Conservation (phyloP, 129 eudicot genomes). For the Dittrichia graveolens region DNA sequence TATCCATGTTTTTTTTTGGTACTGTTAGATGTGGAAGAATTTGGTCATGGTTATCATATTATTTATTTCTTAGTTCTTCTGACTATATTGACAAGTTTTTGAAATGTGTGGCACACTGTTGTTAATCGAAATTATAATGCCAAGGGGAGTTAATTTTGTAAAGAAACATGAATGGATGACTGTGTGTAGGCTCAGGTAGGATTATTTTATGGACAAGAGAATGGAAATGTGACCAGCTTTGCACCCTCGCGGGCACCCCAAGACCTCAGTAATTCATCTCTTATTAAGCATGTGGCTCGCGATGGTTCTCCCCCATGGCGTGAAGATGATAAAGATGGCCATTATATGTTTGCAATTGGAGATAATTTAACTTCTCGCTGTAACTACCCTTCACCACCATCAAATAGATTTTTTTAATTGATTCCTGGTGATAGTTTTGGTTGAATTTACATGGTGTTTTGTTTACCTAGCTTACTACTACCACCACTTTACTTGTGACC, state of each 20-base stretch:
- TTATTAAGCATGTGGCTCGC: constrained; percentile 71
- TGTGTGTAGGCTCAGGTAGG: constrained; percentile 99
- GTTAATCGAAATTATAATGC: background rate
- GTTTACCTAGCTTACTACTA: background rate
- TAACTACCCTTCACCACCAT: constrained; percentile 60
- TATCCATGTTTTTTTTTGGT: background rate
- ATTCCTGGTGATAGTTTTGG: background rate
- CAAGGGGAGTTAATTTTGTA: constrained; percentile 35
- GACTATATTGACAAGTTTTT: constrained; percentile 15
- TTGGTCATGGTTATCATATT: background rate
- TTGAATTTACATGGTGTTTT: background rate
- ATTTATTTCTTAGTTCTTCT: background rate
- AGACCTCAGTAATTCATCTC: constrained; percentile 55
- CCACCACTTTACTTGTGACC: background rate
- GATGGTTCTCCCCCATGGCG: constrained; percentile 76
- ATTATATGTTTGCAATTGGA: constrained; percentile 78
- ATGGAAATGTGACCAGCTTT: constrained; percentile 70
- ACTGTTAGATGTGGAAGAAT: background rate
- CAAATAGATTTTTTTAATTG: constrained; percentile 22
- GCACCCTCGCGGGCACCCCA: constrained; percentile 59
- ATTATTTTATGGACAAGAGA: constrained; percentile 79
- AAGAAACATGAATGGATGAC: constrained; percentile 65
- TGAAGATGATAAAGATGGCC: constrained; percentile 87
- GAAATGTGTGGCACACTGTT: constrained; percentile 15
- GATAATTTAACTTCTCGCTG: constrained; percentile 87